Conservation (phyloP, 2,329 filamentous ascomycete genomes). For the Diplodia corticola region DNA sequence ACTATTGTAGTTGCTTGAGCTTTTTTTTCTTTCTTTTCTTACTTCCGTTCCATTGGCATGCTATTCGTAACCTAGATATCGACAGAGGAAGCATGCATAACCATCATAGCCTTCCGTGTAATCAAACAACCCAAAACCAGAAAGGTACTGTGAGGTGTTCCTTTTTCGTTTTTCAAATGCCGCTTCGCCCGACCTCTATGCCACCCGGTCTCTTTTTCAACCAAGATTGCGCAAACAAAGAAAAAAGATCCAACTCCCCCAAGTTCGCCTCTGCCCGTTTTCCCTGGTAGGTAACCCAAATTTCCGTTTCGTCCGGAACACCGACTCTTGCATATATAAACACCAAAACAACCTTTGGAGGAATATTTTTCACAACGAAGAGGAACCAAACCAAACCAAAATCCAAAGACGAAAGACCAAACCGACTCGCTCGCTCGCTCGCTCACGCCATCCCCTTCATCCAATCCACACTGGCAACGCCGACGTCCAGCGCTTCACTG, state of each 20-base stretch:
- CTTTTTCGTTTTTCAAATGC: neutral
- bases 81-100: neutral
- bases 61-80: neutral
- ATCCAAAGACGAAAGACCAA: neutral
- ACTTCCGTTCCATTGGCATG: neutral
- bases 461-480: slow-evolving; percentile 3
- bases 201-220: neutral
- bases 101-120: neutral
- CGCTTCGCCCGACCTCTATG: neutral
- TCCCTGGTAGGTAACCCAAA: neutral
- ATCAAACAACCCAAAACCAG: neutral
- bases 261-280: neutral
- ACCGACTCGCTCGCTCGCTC: too few relatives aligned
- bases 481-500: neutral
- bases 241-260: neutral
- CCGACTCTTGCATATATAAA: neutral
- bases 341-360: neutral
- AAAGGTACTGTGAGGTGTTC: neutral
- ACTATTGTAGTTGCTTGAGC: too few relatives aligned
- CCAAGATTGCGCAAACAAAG: neutral
- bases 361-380: neutral
- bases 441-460: slow-evolving; percentile 8
- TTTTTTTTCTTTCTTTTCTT: neutral
- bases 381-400: neutral
- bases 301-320: neutral